These are phyloP conservation scores for Elasticomyces elasticus DNA, from an alignment of 495 filamentous ascomycete species.

Conservation along the genomic window DNA sequence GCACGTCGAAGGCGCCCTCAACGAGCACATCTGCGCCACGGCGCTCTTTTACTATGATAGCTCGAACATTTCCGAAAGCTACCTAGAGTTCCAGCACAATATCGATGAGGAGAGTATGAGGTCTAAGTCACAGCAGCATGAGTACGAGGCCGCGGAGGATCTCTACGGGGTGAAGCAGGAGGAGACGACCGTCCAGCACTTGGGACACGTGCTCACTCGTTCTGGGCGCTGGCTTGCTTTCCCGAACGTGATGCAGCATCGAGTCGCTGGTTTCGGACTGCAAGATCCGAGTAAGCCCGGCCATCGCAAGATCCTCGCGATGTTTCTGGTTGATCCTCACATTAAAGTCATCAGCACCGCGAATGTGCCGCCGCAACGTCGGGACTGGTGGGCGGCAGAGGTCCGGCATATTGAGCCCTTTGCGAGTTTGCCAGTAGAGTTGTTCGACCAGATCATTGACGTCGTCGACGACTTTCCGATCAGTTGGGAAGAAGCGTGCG, in stretches of 20 bases:
- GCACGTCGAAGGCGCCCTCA: conserved; percentile 31
- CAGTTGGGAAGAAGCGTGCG: conserved; percentile 6
- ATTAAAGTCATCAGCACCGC: conserved; percentile 16
- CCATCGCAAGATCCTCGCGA: conserved; percentile 24
- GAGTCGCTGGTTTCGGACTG: conserved; percentile 22
- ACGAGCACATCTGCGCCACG: conserved; percentile 31
- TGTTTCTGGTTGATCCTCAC: conserved; percentile 29
- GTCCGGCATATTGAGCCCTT: conserved; percentile 1
- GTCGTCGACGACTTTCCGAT: conserved; percentile 8
- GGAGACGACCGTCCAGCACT: conserved; percentile 2
- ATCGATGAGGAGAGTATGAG: neutral
- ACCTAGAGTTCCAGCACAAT: conserved; percentile 37
- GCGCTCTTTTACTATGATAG: conserved; percentile 39
- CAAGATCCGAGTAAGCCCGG: conserved; percentile 22
- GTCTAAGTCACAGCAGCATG: neutral
- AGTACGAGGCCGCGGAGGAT: neutral
- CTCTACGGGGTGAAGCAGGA: conserved; percentile 12
- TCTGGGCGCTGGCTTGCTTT: conserved; percentile 25
- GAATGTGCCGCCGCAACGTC: conserved; percentile 22
- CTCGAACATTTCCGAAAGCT: conserved; percentile 49
- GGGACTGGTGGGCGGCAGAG: conserved; percentile 26
- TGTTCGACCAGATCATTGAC: neutral
- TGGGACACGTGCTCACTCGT: conserved; percentile 16
- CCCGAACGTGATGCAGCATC: conserved; percentile 28
- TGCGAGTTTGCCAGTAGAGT: conserved; percentile 9